These are phyloP conservation scores for Phaeophleospora eucalypticola DNA, from an alignment of 2,329 filamentous ascomycete genomes.

Conservation along the genomic window DNA sequence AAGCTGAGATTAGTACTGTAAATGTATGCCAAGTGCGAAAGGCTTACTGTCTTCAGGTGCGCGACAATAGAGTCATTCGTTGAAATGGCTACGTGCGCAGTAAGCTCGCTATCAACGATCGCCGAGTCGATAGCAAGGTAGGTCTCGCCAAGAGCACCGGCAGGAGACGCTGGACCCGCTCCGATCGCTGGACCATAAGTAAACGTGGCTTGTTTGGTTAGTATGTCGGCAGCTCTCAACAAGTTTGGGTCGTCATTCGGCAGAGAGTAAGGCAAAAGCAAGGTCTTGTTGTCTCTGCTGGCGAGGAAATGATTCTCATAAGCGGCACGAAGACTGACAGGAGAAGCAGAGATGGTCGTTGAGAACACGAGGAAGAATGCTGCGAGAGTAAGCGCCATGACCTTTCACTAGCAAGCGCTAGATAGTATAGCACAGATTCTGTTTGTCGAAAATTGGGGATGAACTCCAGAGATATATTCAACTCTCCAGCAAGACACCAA, in stretches of 20 bases:
- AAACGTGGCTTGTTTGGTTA: background rate
- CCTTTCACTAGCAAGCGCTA: too few relatives aligned
- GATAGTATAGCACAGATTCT: too few relatives aligned
- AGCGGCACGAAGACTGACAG: background rate
- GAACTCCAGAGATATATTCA: too few relatives aligned
- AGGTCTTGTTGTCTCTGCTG: background rate
- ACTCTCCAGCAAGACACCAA: too few relatives aligned
- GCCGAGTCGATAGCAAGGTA: background rate
- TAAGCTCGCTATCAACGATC: background rate
- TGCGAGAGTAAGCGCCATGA: too few relatives aligned
- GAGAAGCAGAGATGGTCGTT: background rate
- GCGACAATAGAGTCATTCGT: background rate
- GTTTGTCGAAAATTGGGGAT: too few relatives aligned
- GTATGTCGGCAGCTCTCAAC: conserved; percentile 1
- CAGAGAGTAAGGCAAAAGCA: background rate
- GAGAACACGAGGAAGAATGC: background rate
- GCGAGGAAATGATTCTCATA: background rate
- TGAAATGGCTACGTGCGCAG: background rate
- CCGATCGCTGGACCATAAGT: conserved; percentile 1
- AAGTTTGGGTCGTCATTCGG: background rate
- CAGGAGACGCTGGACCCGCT: background rate
- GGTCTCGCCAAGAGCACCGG: background rate
- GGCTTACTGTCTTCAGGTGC: background rate
- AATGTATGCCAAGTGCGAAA: background rate
- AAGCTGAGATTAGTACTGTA: background rate